Conservation (phyloP, 192 early-diverging fungal species). For the Mortierella alpina region DNA sequence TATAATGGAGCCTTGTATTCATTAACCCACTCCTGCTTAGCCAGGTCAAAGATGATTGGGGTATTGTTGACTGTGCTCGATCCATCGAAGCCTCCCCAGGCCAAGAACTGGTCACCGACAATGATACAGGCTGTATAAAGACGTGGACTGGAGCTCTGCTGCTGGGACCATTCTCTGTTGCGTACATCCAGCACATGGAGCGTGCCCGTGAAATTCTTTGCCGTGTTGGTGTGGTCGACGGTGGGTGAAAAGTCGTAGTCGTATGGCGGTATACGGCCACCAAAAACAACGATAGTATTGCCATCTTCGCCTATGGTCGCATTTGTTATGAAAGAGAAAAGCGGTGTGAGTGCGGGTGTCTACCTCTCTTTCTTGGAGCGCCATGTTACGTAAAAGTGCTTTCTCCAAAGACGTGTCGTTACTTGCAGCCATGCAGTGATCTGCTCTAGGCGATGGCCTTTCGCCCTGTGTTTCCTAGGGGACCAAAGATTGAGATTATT, state of each 20-base stretch:
- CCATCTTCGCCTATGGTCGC: conserved; percentile 22
- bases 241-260: background rate
- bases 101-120: conserved; percentile 28
- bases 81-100: conserved; percentile 34
- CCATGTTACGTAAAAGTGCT: too few relatives aligned
- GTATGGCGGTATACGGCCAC: conserved; percentile 6
- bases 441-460: conserved; percentile 17
- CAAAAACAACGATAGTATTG: conserved; percentile 24
- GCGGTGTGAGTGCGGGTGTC: background rate
- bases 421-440: conserved; percentile 36
- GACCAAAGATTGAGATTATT: background rate
- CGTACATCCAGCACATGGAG: conserved; percentile 23
- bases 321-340: background rate
- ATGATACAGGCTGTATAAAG: conserved; percentile 34
- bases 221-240: background rate
- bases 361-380: too few relatives aligned
- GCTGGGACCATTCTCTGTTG: conserved; percentile 4
- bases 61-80: conserved; percentile 3
- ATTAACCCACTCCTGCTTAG: conserved; percentile 6
- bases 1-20: conserved; percentile 25
- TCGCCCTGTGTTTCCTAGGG: conserved; percentile 7
- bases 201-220: conserved; percentile 8
- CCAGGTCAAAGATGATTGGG: conserved; percentile 28
- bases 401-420: background rate
- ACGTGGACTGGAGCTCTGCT: background rate